Base-by-base conservation (phyloP, 441 rosid species). In the Croton setiger region DNA sequence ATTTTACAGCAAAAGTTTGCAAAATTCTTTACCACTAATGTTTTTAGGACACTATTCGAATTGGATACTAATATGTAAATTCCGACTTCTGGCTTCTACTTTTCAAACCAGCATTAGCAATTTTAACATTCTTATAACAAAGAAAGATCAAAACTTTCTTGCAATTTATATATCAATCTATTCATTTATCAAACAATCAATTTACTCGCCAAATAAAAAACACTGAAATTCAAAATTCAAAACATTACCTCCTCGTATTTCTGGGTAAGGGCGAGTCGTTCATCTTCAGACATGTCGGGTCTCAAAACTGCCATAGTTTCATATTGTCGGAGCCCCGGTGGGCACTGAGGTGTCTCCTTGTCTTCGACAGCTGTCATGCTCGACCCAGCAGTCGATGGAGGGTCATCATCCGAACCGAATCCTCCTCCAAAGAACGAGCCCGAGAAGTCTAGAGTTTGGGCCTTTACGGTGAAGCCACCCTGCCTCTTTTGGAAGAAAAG, bases 221-320 rank as follows among this genome's bases (percentile, higher is more conserved):
- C 36, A 41, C 35, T 27, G 54, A 8, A n/a, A n/a, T n/a, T n/a
- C n/a, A n/a, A n/a, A n/a, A 48, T 45, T 21, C 10, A 60, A n/a
- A 33, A 36, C 12, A 60, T 66, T 84, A 92, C 97, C 96, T 92
- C 96, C 80, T 87, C 93, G 78, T 88, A 91, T 81, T 88, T 91
- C 86, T 88, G 93, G 59, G 96, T 87, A 63, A 87, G 86, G 67
- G 91, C 84, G 35, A 88, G 86, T 5, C 97, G 81, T 63, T 87
- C 93, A 64, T 92, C 96, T 82, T 92, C 98, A 31, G 96, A 85
- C 96, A 92, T 88, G 66, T 88, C 96, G 1, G 98, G 98, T 78
- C 98, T 85, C 76, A 92, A 66, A 6, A 90, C 90, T 53, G 79
- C 81, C 93, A 88, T 88, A 35, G 95, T 86, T 80, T 90, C 96